Evolutionary conservation across 805 yeast species (phyloP), one percentile per base, ranked within the genome.

Genomic region (Candida schatavii): DNA sequence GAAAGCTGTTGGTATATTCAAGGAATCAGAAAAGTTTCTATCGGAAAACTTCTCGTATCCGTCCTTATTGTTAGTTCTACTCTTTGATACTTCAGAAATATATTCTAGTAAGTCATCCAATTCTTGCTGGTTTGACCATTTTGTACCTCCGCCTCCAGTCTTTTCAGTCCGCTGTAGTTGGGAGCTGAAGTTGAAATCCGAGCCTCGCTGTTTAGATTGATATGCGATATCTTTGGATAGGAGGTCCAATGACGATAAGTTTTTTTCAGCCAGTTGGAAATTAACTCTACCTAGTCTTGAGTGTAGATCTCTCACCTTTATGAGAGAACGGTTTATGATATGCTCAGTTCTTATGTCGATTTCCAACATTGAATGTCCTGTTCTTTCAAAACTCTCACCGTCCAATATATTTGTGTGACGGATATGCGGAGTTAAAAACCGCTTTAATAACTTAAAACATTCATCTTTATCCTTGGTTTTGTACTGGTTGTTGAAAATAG

Each of bases 311-410:
- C 80, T 54, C 43, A 72, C 73, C 3, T 49, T 51, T 7, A 82
- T 35, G 0, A 62, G 63, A 1, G 51, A 40, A 19, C 89, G 61
- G 55, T 90, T 89, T 6, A 62, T 25, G 10, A 91, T 83, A 57
- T 73, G 64, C n/a, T 66, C 71, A 0, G 88, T 81, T 4, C 70
- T 50, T 1, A 83, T 63, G 57, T 91, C 97, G 11, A 89, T 54
- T 56, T 91, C 98, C 4, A 88, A 55, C 7, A 81, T 62, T 3
- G 83, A 70, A 44, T 78, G 68, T 0, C 89, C 85, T 40, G 80
- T 75, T 44, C 95, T 63, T 1, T 76, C 73, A 43, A 64, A 72
- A 3, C 39, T 45, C 2, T 18, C 15, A 0, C 46, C 55, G 9
- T 55, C 47, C 3, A 75, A 46, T 0, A 75, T 61, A 35, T 67